Evolutionary conservation across 371 early-diverging fungal genomes (phyloP), one percentile per base, ranked within the genome.

Genomic region (Catenaria anguillulae): DNA sequence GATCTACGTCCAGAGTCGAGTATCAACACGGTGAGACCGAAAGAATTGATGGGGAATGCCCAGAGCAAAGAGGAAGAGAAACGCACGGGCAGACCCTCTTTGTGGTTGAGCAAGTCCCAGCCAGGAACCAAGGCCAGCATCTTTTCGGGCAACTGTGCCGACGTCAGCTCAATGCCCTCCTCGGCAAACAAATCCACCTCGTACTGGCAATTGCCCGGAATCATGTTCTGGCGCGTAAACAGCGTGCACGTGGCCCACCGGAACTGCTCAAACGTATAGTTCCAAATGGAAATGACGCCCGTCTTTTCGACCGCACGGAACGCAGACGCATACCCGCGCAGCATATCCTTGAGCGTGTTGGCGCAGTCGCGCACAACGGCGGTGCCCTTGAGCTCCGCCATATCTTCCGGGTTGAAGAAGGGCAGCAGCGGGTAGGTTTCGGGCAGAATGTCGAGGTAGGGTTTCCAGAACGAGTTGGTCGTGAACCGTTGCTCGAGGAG

Each of bases 31-130:
- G 19, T 46, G 21, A 46, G 19, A 21, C 19, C 21, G n/a, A 46
- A n/a, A n/a, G n/a, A n/a, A n/a, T 19, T 17, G 1, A 12, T 55
- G 55, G 24, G 24, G 15, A n/a, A n/a, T n/a, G n/a, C n/a, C n/a
- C n/a, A n/a, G n/a, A n/a, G n/a, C n/a, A n/a, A n/a, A n/a, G n/a
- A 33, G 24, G 31, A 56, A 56, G 36, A 15, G 5, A 21, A 33
- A 33, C n/a, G 56, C 56, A 36, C 40, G 2, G 24, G 29, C n/a
- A 58, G 31, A 3, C 43, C 58, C 24, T 58, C 58, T 2, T 21
- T 13, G 42, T 31, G 36, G 31, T 58, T 58, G 58, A 58, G 1
- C n/a, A 40, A n/a, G 58, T 58, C 58, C 40, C 36, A 58, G 58
- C 58, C 58, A 17, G 58, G 58, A 35, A 58, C 36, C 17, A 58